Evolutionary conservation across 352 stramenopile genomes (phyloP), one percentile per base, ranked within the genome.

Genomic region (Plasmopara muralis): DNA sequence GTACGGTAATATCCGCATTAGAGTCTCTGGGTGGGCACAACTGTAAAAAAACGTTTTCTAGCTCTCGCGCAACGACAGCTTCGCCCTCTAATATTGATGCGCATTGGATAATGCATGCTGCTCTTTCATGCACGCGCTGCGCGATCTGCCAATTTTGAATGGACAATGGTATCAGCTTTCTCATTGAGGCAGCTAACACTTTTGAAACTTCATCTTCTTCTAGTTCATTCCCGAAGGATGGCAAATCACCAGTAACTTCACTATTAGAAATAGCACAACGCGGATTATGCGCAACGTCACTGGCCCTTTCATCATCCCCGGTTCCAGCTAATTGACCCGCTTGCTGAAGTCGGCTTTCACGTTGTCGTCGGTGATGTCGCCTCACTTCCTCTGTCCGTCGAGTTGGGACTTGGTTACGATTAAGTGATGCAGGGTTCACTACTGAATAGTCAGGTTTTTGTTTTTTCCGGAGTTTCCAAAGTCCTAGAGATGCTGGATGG

Each of bases 161-260:
- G 10, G 81, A 87, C 7, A 92, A 51, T 15, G 72, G 61, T 12
- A 90, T 51, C 0, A 92, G 57, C 25, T 77, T 74, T 35, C 59
- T 55, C 5, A 87, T 43, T 4, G 79, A 90, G 37, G 67, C 55
- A 34, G 68, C 50, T 4, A 94, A 60, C 16, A 64, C 60, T 25
- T 42, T 60, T 12, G 74, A 84, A 12, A 94, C 74, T 57, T 90
- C 83, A 52, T 94, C 83, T n/a, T 89, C 70, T 57, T 90, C 80
- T 5, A 89, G 8, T 18, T 64, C 68, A 0, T 67, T 33, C 6
- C 74, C 75, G 57, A 87, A 91, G 4, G 61, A 75, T 29, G 60
- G 62, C 42, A 80, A 44, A 14, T 18, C 31, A 43, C 50, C 48
- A 34, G 50, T 62, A 42, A 69, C 10, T 14, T 66, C 55, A 16